phyloP scores from a whole-genome alignment of 2,329 filamentous ascomycete genomes.

The Penicillium brevicompactum region DNA sequence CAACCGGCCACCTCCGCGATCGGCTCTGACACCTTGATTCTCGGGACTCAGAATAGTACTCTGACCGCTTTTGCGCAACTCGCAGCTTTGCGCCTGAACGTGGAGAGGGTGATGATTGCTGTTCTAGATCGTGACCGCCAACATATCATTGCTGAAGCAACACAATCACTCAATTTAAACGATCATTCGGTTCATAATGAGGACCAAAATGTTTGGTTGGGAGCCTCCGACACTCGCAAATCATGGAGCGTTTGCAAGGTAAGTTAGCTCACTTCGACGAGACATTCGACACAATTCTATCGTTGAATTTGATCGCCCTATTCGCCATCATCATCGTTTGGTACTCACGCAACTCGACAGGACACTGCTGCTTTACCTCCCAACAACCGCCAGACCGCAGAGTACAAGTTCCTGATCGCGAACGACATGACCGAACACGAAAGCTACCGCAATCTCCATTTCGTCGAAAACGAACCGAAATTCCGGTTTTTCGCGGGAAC shows the following conservation, averaged over 20 bases:
- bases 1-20: constrained; percentile 18
- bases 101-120: constrained; percentile 42
- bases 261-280: constrained; percentile 16
- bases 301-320: neutral
- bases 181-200: constrained; percentile 36
- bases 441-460: constrained; percentile 38
- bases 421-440: constrained; percentile 44
- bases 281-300: neutral
- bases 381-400: constrained; percentile 21
- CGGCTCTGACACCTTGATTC: constrained; percentile 27
- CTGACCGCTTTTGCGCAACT: constrained; percentile 40
- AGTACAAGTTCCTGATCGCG: constrained; percentile 36
- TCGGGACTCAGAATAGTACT: constrained; percentile 37
- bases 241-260: constrained; percentile 39
- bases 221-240: constrained; percentile 35
- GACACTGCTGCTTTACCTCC: constrained; percentile 38
- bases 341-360: constrained; percentile 23
- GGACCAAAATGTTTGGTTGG: constrained; percentile 34
- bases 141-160: constrained; percentile 56
- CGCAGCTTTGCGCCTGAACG: constrained; percentile 37
- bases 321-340: neutral
- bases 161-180: constrained; percentile 43
- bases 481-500: constrained; percentile 61
- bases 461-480: constrained; percentile 37
- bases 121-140: constrained; percentile 53